phyloP scores from a whole-genome alignment of 176 grass and related monocot species.

The Musa schizocarpa region DNA sequence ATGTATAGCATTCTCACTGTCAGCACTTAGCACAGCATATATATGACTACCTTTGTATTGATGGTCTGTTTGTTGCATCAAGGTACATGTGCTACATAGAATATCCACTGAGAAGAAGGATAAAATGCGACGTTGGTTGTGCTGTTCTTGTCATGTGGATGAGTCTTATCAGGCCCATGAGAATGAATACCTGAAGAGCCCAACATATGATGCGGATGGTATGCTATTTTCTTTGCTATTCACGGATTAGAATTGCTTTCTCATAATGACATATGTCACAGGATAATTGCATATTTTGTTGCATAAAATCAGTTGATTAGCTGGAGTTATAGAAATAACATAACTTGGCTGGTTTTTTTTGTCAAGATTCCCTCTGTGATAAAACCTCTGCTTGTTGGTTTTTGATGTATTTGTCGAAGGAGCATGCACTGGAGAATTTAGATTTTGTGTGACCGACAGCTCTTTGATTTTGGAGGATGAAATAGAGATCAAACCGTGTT shows the following conservation, averaged over 20 bases:
- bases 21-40: no score
- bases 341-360: background rate
- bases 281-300: background rate
- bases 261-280: background rate
- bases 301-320: background rate
- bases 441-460: no score
- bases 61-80: background rate
- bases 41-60: background rate
- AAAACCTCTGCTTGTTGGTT: background rate
- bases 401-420: background rate
- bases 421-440: no score
- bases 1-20: no score
- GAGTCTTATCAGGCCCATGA: background rate
- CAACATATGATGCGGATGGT: background rate
- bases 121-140: conserved; percentile 5
- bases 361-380: background rate
- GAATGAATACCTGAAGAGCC: conserved; percentile 5
- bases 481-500: no score
- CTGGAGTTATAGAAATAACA: background rate
- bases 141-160: background rate
- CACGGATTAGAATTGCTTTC: background rate
- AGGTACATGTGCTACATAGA: background rate
- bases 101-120: background rate
- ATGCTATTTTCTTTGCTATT: background rate
- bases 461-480: no score